phyloP scores from a whole-genome alignment of 768 basidiomycete species.

The Strobilomyces confusus region DNA sequence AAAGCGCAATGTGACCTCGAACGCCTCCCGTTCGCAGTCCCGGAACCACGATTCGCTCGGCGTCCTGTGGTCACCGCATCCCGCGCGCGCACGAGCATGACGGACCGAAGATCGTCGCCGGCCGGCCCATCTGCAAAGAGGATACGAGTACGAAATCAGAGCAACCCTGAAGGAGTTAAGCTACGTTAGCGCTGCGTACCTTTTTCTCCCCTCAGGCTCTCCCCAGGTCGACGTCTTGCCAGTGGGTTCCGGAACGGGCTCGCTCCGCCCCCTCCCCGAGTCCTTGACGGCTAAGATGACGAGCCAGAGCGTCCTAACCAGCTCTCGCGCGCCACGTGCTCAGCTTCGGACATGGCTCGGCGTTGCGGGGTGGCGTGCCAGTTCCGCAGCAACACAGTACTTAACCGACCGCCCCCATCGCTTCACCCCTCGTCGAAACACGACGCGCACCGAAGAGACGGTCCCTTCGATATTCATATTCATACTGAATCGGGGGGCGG shows the following conservation, averaged over 20 bases:
- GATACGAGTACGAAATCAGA: slow-evolving; percentile 18
- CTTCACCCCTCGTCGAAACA: no score
- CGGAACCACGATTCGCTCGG: not conserved
- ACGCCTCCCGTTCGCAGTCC: slow-evolving; percentile 1
- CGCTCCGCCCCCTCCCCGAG: slow-evolving; percentile 1
- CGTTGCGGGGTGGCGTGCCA: no score
- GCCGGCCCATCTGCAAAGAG: slow-evolving; percentile 18
- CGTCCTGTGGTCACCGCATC: slow-evolving; percentile 12
- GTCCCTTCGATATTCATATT: not conserved
- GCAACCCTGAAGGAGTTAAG: slow-evolving; percentile 33
- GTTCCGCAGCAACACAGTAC: no score
- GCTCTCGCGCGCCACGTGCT: no score
- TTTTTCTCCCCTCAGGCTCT: not conserved
- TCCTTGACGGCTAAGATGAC: not conserved
- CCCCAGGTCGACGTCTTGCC: not conserved
- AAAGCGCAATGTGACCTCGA: slow-evolving; percentile 2
- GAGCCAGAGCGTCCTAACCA: no score
- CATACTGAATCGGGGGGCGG: no score
- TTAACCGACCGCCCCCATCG: no score
- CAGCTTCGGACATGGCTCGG: no score
- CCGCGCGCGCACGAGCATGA: slow-evolving; percentile 7
- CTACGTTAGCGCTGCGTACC: slow-evolving; percentile 20
- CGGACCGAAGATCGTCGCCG: slow-evolving; percentile 6
- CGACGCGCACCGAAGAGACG: not conserved
- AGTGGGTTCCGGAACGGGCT: not conserved